Percentiles rank a stretch among this genome's conserved stretches.
Evolutionary conservation across 228 moss, liverwort and hornwort species (phyloP).

Genomic region (Sphagnum fallax): DNA sequence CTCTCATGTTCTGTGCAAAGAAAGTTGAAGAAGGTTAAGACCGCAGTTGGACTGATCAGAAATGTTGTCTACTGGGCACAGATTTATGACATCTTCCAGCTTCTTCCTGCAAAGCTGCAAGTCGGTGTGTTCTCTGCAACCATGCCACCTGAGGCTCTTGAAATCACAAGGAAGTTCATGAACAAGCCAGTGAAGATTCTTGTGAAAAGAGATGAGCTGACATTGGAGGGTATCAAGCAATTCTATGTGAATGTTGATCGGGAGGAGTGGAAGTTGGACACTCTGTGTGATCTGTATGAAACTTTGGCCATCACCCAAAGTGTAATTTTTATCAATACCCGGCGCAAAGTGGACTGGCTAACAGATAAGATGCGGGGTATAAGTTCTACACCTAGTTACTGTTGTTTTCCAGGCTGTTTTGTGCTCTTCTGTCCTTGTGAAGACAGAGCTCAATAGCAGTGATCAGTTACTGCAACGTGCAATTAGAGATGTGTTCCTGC

Average conservation of each 20-base stretch:
- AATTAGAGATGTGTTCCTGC: too few species aligned
- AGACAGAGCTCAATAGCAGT: too few species aligned
- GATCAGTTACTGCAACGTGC: too few species aligned
- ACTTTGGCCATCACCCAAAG: slow-evolving; percentile 82
- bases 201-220: slow-evolving; percentile 65
- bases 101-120: slow-evolving; percentile 72
- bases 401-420: not conserved
- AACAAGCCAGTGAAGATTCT: slow-evolving; percentile 82
- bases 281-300: slow-evolving; percentile 70
- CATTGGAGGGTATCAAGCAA: slow-evolving; percentile 66
- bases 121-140: slow-evolving; percentile 82
- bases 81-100: slow-evolving; percentile 85
- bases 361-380: slow-evolving; percentile 77
- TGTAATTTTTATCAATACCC: slow-evolving; percentile 82
- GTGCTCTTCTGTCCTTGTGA: too few species aligned
- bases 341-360: slow-evolving; percentile 84
- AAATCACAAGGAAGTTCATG: slow-evolving; percentile 87
- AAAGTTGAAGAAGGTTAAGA: too few species aligned
- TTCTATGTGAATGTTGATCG: slow-evolving; percentile 77
- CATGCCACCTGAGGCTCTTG: slow-evolving; percentile 74
- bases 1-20: not conserved
- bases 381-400: not conserved
- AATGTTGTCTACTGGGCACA: slow-evolving; percentile 7
- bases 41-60: not conserved
- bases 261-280: slow-evolving; percentile 83